Percentiles rank a stretch among this genome's conserved stretches.
These are phyloP conservation scores for Ricinus communis DNA, from an alignment of 345 rosid species.

Conservation along the genomic window DNA sequence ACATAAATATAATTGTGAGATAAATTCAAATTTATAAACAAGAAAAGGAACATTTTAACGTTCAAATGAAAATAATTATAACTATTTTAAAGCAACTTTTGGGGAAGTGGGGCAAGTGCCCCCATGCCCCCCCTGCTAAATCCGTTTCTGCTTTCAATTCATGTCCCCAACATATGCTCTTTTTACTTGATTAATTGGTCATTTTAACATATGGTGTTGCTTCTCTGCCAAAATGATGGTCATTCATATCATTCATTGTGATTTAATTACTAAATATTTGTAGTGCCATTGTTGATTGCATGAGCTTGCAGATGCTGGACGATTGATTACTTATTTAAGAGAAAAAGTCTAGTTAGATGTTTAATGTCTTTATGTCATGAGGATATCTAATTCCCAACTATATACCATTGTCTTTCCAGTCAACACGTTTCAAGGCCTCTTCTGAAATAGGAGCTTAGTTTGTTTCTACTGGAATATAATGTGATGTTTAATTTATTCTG, in stretches of 20 bases:
- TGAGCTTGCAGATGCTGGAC: background rate
- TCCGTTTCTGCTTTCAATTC: background rate
- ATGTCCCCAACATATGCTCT: background rate
- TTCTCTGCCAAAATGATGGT: no score
- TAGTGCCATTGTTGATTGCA: background rate
- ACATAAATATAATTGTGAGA: no score
- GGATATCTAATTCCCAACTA: background rate
- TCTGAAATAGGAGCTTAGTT: background rate
- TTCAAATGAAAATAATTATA: no score
- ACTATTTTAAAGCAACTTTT: no score
- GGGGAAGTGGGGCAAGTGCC: no score
- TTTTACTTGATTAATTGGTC: background rate
- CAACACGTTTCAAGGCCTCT: background rate
- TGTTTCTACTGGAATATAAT: background rate
- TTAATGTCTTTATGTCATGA: background rate
- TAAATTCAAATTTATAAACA: no score
- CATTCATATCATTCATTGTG: background rate
- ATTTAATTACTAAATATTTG: background rate
- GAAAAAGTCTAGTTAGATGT: no score
- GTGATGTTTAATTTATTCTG: background rate
- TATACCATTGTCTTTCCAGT: conserved; percentile 3
- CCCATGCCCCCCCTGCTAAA: no score
- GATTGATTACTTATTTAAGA: background rate
- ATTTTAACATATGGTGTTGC: background rate
- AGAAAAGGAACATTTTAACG: no score